These are phyloP conservation scores for Pontederia paniculata DNA, from an alignment of 176 grass and related monocot genomes.

Conservation along the genomic window DNA sequence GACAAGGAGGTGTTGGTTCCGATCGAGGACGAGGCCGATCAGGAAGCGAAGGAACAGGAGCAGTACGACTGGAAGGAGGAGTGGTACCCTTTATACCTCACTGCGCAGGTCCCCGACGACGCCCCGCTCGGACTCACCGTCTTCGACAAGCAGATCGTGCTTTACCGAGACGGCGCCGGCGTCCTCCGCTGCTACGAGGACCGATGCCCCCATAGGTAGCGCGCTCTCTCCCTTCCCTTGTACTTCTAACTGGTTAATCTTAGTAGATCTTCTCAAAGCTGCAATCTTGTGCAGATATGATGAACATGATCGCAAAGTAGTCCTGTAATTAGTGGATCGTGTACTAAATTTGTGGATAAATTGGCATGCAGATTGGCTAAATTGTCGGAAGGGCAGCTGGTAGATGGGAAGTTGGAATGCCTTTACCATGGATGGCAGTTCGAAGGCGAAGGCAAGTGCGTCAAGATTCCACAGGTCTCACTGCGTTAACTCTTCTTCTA, in stretches of 20 bases:
- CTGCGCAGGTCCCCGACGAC: conserved; percentile 63
- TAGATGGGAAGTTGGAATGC: conserved; percentile 78
- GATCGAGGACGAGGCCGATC: conserved; percentile 29
- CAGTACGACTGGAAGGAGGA: conserved; percentile 80
- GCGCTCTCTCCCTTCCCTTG: too few relatives aligned
- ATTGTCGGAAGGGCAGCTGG: conserved; percentile 77
- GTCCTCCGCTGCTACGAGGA: conserved; percentile 80
- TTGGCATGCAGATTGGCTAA: conserved; percentile 53
- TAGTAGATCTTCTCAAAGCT: too few relatives aligned
- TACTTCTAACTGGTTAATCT: too few relatives aligned
- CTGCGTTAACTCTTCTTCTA: not conserved
- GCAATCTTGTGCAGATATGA: too few relatives aligned
- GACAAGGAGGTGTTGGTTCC: conserved; percentile 50
- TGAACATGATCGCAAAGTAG: too few relatives aligned
- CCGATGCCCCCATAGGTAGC: conserved; percentile 72
- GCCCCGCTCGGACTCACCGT: conserved; percentile 70
- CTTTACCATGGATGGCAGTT: conserved; percentile 98
- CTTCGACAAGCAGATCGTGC: conserved; percentile 78
- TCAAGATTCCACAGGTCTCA: conserved; percentile 66
- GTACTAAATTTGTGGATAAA: not conserved
- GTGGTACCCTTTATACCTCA: conserved; percentile 89
- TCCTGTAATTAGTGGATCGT: not conserved
- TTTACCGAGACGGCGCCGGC: conserved; percentile 61
- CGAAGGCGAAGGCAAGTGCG: conserved; percentile 80
- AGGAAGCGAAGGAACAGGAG: conserved; percentile 3